Percentiles rank a stretch among this genome's conserved stretches.
phyloP scores from a whole-genome alignment of 2,329 filamentous ascomycete species.

The Raffaelea albimanens region DNA sequence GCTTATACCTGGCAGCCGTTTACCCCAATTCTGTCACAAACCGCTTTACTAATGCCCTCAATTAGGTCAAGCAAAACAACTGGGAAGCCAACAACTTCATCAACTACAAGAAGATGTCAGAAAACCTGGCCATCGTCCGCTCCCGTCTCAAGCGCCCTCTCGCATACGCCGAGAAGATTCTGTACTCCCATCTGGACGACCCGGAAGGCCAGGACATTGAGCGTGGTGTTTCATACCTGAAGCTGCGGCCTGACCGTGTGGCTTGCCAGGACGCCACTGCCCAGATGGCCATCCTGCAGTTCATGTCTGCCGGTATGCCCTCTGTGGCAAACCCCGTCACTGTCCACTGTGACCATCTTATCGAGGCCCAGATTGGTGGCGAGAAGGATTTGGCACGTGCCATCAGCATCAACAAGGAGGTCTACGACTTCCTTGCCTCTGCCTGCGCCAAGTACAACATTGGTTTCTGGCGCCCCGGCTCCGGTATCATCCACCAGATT shows the following conservation, averaged over 20 bases:
- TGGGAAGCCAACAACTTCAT: slow-evolving; percentile 95
- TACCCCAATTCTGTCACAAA: too few relatives aligned
- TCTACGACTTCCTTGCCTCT: slow-evolving; percentile 92
- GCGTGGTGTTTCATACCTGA: slow-evolving; percentile 91
- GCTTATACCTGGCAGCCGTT: too few relatives aligned
- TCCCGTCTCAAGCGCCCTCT: slow-evolving; percentile 83
- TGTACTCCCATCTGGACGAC: slow-evolving; percentile 98
- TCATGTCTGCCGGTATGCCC: slow-evolving; percentile 98
- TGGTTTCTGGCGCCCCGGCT: slow-evolving; percentile 98
- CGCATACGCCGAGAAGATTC: slow-evolving; percentile 94
- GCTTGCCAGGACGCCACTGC: slow-evolving; percentile 99
- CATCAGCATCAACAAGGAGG: slow-evolving; percentile 93
- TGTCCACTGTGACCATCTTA: slow-evolving; percentile 98
- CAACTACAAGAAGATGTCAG: slow-evolving; percentile 99
- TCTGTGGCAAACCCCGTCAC: slow-evolving; percentile 89
- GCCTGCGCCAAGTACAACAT: slow-evolving; percentile 99
- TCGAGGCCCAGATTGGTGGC: slow-evolving; percentile 91
- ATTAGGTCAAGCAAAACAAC: slow-evolving; percentile 83
- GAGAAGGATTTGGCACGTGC: slow-evolving; percentile 89
- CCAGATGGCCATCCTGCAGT: slow-evolving; percentile 99
- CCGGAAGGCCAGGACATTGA: slow-evolving; percentile 93
- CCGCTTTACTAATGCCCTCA: neutral
- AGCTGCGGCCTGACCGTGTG: slow-evolving; percentile 92
- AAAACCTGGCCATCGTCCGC: slow-evolving; percentile 90
- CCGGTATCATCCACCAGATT: slow-evolving; percentile 99